These are phyloP conservation scores for Acacia crassicarpa DNA, from an alignment of 306 rosid genomes.

Conservation along the genomic window DNA sequence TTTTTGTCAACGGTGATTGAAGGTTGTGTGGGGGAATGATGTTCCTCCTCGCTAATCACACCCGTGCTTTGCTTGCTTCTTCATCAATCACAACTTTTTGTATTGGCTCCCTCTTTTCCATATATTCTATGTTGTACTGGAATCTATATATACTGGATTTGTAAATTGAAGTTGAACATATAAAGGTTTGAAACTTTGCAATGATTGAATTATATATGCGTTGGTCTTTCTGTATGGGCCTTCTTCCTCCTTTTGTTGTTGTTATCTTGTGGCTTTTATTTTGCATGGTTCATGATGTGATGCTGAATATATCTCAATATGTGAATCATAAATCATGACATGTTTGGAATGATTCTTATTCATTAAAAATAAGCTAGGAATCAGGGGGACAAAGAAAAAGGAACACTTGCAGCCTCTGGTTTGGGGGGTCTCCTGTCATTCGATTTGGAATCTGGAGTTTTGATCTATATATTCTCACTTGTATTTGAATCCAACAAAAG, in stretches of 20 bases:
- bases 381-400: background rate
- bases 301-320: background rate
- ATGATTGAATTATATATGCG: background rate
- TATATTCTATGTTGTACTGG: slow-evolving; percentile 22
- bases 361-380: background rate
- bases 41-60: slow-evolving; percentile 18
- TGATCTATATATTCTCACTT: background rate
- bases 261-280: slow-evolving; percentile 7
- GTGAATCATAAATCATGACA: background rate
- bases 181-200: slow-evolving; percentile 14
- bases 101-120: background rate
- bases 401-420: background rate
- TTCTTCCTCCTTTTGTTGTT: background rate
- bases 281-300: background rate
- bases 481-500: background rate
- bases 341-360: background rate
- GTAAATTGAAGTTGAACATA: slow-evolving; percentile 34
- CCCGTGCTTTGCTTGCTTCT: slow-evolving; percentile 10
- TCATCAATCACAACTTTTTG: background rate
- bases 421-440: background rate
- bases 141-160: slow-evolving; percentile 28
- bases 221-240: background rate
- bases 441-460: background rate
- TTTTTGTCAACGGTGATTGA: slow-evolving; percentile 29
- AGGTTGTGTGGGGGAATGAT: slow-evolving; percentile 16